Evolutionary conservation across 768 basidiomycete species (phyloP).

Genomic region (Suillus bovinus): DNA sequence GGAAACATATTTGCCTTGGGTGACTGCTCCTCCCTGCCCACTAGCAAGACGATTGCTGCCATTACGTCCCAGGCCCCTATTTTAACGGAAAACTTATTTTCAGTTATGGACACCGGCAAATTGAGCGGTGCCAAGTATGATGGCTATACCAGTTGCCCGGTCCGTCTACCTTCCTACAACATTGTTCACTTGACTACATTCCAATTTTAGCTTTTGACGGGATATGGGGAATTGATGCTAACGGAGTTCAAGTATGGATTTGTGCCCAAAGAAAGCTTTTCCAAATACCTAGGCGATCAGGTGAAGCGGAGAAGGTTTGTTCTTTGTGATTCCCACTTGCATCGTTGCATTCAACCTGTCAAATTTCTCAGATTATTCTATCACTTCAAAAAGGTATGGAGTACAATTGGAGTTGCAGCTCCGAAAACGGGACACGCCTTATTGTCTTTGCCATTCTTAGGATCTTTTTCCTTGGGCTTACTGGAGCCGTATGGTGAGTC

Average conservation of each 20-base stretch:
- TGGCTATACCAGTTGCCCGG: constrained; percentile 88
- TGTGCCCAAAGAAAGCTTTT: constrained; percentile 86
- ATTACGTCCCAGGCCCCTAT: constrained; percentile 91
- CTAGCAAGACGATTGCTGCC: constrained; percentile 95
- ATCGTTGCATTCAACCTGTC: constrained; percentile 12
- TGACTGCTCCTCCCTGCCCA: constrained; percentile 91
- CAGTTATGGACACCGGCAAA: constrained; percentile 70
- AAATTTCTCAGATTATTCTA: constrained; percentile 62
- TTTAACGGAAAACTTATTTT: constrained; percentile 84
- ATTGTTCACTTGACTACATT: constrained; percentile 10
- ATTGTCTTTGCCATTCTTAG: constrained; percentile 15
- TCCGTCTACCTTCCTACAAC: constrained; percentile 36
- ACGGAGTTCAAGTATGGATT: constrained; percentile 95
- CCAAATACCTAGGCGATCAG: constrained; percentile 68
- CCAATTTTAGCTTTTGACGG: constrained; percentile 63
- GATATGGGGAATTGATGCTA: constrained; percentile 81
- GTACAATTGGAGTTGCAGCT: neutral
- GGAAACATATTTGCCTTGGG: constrained; percentile 88
- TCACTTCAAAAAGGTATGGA: constrained; percentile 76
- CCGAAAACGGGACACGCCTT: neutral
- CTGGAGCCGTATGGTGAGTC: constrained; percentile 69
- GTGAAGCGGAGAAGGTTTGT: constrained; percentile 68
- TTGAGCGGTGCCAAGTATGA: constrained; percentile 74
- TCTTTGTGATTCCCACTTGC: neutral
- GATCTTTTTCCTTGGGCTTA: constrained; percentile 53